phyloP scores from a whole-genome alignment of 2,329 filamentous ascomycete species.

The Hypoxylon rubiginosum region DNA sequence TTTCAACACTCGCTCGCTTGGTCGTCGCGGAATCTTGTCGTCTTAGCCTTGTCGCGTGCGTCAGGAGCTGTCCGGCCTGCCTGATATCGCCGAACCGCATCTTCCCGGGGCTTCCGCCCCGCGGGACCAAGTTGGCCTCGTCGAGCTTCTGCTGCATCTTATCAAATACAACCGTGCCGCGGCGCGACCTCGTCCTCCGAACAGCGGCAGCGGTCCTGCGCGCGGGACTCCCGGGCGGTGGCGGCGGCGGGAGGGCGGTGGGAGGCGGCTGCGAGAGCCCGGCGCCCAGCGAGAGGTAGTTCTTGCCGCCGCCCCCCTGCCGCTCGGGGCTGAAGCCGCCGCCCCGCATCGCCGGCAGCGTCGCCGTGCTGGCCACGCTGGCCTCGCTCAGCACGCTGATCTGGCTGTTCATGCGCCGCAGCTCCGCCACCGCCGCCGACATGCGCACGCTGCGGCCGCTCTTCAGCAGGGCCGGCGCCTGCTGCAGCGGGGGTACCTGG shows the following conservation, averaged over 20 bases:
- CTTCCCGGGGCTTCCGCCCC: conserved; percentile 17
- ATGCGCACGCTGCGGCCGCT: conserved; percentile 47
- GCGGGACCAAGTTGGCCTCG: conserved; percentile 27
- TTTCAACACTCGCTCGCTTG: conserved; percentile 37
- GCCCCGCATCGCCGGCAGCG: conserved; percentile 56
- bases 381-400: conserved; percentile 61
- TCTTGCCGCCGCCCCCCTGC: conserved; percentile 56
- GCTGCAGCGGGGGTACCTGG: conserved; percentile 33
- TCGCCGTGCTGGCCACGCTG: conserved; percentile 60
- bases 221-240: background rate
- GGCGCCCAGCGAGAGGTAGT: conserved; percentile 63
- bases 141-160: conserved; percentile 27
- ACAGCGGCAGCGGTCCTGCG: conserved; percentile 2
- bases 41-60: conserved; percentile 37
- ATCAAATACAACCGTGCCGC: conserved; percentile 41
- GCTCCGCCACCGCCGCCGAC: conserved; percentile 63
- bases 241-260: too few species aligned
- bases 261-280: too few species aligned
- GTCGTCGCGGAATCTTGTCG: conserved; percentile 19
- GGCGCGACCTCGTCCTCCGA: conserved; percentile 28
- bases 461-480: conserved; percentile 12
- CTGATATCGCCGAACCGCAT: conserved; percentile 1
- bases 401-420: conserved; percentile 70
- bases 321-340: conserved; percentile 56
- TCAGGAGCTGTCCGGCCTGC: conserved; percentile 19